A percentile compares a stretch with the other conserved stretches of the same genome.
These are phyloP conservation scores for Auricularia heimuer DNA, from an alignment of 768 basidiomycete species.

Conservation along the genomic window DNA sequence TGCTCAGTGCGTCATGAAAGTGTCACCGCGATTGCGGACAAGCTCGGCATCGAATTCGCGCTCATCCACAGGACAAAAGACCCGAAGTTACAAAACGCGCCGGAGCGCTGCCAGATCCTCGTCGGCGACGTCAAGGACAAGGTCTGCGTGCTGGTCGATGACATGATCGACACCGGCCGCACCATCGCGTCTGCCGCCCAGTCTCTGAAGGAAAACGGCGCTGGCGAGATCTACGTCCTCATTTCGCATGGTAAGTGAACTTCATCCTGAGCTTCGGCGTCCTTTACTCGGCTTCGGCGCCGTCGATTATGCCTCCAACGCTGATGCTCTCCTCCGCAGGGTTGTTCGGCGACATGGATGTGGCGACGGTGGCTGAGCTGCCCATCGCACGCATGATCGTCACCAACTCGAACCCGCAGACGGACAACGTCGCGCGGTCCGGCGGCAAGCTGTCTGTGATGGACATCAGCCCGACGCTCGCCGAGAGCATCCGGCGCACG, in stretches of 20 bases:
- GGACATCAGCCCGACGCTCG: conserved; percentile 85
- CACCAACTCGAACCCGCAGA: conserved; percentile 8
- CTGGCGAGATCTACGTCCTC: conserved; percentile 73
- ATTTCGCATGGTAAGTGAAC: conserved; percentile 74
- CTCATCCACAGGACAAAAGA: conserved; percentile 88
- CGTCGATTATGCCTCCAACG: not conserved
- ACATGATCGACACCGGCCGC: conserved; percentile 94
- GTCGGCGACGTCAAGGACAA: conserved; percentile 93
- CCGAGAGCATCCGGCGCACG: conserved; percentile 91
- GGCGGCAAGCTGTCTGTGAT: conserved; percentile 78
- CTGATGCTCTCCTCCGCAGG: conserved; percentile 32
- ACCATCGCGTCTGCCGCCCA: conserved; percentile 80
- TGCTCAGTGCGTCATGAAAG: conserved; percentile 30
- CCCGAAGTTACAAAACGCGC: conserved; percentile 50
- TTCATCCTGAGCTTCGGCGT: too few species aligned
- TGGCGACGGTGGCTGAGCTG: conserved; percentile 55
- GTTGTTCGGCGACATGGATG: conserved; percentile 66
- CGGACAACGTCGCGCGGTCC: conserved; percentile 21
- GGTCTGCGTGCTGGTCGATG: conserved; percentile 84
- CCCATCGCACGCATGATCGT: conserved; percentile 64
- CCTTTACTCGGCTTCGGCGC: too few species aligned
- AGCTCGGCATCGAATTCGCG: conserved; percentile 90
- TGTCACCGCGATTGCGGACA: conserved; percentile 90
- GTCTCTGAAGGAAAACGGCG: conserved; percentile 85
- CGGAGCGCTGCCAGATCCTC: conserved; percentile 82